Evolutionary conservation across 2,329 filamentous ascomycete genomes (phyloP), one percentile per base, ranked within the genome.

Genomic region (Penicillium glabrum): DNA sequence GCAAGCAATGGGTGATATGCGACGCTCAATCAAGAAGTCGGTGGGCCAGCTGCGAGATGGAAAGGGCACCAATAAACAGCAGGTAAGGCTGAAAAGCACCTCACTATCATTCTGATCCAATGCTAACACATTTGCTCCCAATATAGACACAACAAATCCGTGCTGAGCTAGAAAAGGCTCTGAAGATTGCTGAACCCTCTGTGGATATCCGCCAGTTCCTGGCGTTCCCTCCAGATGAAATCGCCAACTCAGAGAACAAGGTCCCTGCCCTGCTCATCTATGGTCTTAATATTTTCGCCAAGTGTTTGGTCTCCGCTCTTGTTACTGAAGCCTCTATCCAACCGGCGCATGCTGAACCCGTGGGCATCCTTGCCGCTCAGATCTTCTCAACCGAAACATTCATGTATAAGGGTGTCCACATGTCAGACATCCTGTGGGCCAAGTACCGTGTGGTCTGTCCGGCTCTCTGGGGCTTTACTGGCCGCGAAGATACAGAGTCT

Each of bases 361-460:
- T 96, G 45, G 91, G 91, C n/a, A 84, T 93, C 24, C 80, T 93
- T 24, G 82, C 87, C 1, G 89, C 88, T 7, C 85, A 87, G 61
- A 82, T 96, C 29, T 93, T 96, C 70, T 88, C 89, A 1, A 81
- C 83, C 51, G 80, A 84, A 19, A 81, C 85, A 16, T 89, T 90
- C 68, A 79, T 83, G 53, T 89, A 86, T 81, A 83, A 87, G 50
- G 88, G 86, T 9, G 75, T 83, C 47, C 83, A 87, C 1, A 80
- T 96, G 56, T 87, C 91, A 51, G 90, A 96, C 69, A 90, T 98
- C 57, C 80, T 98, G 29, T 88, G 96, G 67, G 88, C 93, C 53
- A 97, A 98, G 73, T 89, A 90, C 67, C 86, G 92, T 58, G 81
- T 89, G 16, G 81, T 85, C 3, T 96, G 91, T 67, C 93, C 95